phyloP scores from a whole-genome alignment of 2,329 filamentous ascomycete genomes.

The Microcera coccophila region DNA sequence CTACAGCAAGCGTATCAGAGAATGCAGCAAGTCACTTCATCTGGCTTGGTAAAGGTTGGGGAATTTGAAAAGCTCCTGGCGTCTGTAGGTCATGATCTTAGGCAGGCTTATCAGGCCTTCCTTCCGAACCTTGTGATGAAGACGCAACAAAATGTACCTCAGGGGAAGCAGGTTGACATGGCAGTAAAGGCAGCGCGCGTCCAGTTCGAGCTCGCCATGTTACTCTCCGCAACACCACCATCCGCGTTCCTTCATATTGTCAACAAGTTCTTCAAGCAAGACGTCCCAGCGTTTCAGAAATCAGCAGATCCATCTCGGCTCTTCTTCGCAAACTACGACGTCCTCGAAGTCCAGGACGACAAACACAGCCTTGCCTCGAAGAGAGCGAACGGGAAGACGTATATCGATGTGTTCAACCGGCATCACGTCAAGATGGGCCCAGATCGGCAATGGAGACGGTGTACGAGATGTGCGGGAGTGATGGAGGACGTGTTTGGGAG shows the following conservation, averaged over 20 bases:
- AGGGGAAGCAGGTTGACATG: slow-evolving; percentile 42
- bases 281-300: slow-evolving; percentile 55
- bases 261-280: slow-evolving; percentile 59
- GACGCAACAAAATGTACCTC: slow-evolving; percentile 45
- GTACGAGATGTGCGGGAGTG: slow-evolving; percentile 58
- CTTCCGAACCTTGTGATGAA: slow-evolving; percentile 42
- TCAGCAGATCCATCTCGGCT: slow-evolving; percentile 63
- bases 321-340: slow-evolving; percentile 67
- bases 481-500: slow-evolving; percentile 56
- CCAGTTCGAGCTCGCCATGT: slow-evolving; percentile 50
- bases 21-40: slow-evolving; percentile 49
- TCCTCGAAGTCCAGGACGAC: slow-evolving; percentile 64
- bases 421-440: slow-evolving; percentile 43
- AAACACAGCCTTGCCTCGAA: slow-evolving; percentile 42
- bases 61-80: slow-evolving; percentile 61
- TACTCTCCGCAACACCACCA: slow-evolving; percentile 47
- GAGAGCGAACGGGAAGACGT: slow-evolving; percentile 32
- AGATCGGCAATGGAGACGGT: slow-evolving; percentile 34
- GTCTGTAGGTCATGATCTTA: slow-evolving; percentile 46
- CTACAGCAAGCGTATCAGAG: slow-evolving; percentile 55
- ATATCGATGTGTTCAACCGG: slow-evolving; percentile 57
- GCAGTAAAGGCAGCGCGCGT: slow-evolving; percentile 45
- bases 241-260: slow-evolving; percentile 53
- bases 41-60: slow-evolving; percentile 53
- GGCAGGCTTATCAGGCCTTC: slow-evolving; percentile 46